Evolutionary conservation across 768 basidiomycete genomes (phyloP).

Genomic region (Clitopilus hobsonii): DNA sequence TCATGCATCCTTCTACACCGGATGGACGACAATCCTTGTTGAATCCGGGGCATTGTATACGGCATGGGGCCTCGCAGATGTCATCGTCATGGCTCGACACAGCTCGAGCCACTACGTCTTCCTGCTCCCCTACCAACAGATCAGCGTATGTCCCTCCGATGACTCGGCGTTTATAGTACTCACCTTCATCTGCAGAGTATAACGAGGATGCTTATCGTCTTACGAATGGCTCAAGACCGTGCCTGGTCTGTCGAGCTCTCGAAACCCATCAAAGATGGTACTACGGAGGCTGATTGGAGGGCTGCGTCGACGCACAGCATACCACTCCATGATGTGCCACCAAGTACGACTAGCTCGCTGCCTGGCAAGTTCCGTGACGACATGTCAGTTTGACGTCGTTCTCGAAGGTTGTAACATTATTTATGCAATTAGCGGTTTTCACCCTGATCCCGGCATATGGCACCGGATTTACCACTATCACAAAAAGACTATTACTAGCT

Average conservation of each 20-base stretch:
- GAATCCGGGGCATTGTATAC: constrained; percentile 19
- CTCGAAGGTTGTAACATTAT: no score
- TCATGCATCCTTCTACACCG: constrained; percentile 17
- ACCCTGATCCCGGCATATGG: not conserved
- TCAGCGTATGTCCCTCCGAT: constrained; percentile 10
- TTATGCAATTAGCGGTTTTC: no score
- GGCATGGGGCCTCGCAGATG: constrained; percentile 14
- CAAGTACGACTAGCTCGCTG: constrained; percentile 10
- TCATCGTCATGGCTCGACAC: constrained; percentile 13
- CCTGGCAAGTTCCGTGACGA: constrained; percentile 12
- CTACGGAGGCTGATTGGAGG: constrained; percentile 31
- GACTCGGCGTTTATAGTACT: not conserved
- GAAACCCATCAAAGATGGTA: constrained; percentile 22
- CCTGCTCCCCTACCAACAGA: constrained; percentile 14
- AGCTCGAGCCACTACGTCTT: constrained; percentile 6
- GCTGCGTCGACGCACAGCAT: constrained; percentile 32
- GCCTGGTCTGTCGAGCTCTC: constrained; percentile 34
- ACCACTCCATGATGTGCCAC: constrained; percentile 17
- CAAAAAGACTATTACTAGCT: no score
- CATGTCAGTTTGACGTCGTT: not conserved
- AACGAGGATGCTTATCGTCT: constrained; percentile 32
- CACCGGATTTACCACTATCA: no score
- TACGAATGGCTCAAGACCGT: constrained; percentile 34
- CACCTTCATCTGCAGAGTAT: constrained; percentile 13
- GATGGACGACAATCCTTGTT: constrained; percentile 14